Base-by-base conservation (phyloP, 345 rosid genomes). In the Citrus maxima region DNA sequence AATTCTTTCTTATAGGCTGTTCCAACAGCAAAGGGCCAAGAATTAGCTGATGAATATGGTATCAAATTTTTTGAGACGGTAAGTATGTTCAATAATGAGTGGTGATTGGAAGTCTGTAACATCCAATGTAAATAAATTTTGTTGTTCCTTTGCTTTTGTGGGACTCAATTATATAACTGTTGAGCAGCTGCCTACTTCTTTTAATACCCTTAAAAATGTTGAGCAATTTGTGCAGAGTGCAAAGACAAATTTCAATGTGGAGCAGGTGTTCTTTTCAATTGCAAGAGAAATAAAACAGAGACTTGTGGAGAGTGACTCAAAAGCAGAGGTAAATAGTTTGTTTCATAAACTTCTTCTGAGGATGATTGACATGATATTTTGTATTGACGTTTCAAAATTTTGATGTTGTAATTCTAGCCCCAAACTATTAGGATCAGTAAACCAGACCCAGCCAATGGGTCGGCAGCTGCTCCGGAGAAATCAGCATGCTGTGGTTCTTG, bases 361-460 rank as follows among this genome's bases (percentile, higher is more conserved):
- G 30, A 30, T 30, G 22, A 25, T 62, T 62, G 37, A 27, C 32
- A 8, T 46, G 21, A 46, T 54, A 42, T 46, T 16, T 65, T 46
- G 64, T 62, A 27, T 24, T 46, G n/a, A 51, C 21, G 13, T 75
- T 46, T 75, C 60, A 28, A 42, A 19, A 28, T 63, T 75, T 46
- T 46, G 59, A 63, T 30, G 5, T 68, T 64, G 64, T n/a, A 72
- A 68, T 84, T 75, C 89, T 32, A 86, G 91, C 87, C 93, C n/a
- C 90, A 86, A 78, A 87, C 91, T 35, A 84, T 91, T 84, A 91
- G 86, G 85, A 88, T 91, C 80, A 91, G 85, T 77, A 91, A 89
- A 77, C 84, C 83, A 38, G 91, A 91, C 58, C 80, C 72, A 24
- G 70, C 80, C 46, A 86, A 83, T 34, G 81, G 87, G 27, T 84